Conservation (phyloP, 2,329 filamentous ascomycete species). For the Talaromyces funiculosus region DNA sequence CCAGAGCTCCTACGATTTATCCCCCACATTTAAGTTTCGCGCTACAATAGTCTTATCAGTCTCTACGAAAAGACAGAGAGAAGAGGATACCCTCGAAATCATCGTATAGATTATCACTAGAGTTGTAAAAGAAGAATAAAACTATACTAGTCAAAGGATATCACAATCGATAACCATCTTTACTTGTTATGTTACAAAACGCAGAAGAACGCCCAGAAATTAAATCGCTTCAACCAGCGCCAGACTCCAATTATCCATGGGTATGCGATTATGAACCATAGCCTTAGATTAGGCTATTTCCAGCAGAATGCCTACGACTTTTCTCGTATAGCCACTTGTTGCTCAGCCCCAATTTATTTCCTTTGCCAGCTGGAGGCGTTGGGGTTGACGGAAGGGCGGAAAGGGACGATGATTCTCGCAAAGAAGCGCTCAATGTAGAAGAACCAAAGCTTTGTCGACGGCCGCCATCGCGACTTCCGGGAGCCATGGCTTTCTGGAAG, state of each 20-base stretch:
- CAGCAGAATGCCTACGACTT: slow-evolving; percentile 44
- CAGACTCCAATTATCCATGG: slow-evolving; percentile 8
- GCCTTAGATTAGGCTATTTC: slow-evolving; percentile 21
- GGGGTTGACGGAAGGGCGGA: slow-evolving; percentile 62
- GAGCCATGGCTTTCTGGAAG: slow-evolving; percentile 61
- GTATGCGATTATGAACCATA: neutral
- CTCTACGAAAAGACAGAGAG: neutral
- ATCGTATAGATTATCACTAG: neutral
- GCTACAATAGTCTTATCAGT: neutral
- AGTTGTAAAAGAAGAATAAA: neutral
- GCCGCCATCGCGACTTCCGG: slow-evolving; percentile 30
- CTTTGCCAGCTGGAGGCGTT: slow-evolving; percentile 60
- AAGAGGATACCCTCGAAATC: neutral
- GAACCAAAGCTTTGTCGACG: slow-evolving; percentile 62
- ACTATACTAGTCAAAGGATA: neutral
- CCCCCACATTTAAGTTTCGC: slow-evolving; percentile 3
- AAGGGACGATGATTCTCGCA: slow-evolving; percentile 39
- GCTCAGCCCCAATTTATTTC: slow-evolving; percentile 71
- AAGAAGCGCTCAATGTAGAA: slow-evolving; percentile 38
- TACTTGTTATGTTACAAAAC: neutral
- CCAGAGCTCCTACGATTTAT: neutral
- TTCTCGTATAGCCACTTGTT: slow-evolving; percentile 95
- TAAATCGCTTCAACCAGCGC: slow-evolving; percentile 3
- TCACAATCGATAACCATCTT: neutral
- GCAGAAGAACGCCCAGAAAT: slow-evolving; percentile 4